A percentile compares a stretch with the other conserved stretches of the same genome.
Conservation (phyloP, 106 monocot species). For the Phalaenopsis equestris region DNA sequence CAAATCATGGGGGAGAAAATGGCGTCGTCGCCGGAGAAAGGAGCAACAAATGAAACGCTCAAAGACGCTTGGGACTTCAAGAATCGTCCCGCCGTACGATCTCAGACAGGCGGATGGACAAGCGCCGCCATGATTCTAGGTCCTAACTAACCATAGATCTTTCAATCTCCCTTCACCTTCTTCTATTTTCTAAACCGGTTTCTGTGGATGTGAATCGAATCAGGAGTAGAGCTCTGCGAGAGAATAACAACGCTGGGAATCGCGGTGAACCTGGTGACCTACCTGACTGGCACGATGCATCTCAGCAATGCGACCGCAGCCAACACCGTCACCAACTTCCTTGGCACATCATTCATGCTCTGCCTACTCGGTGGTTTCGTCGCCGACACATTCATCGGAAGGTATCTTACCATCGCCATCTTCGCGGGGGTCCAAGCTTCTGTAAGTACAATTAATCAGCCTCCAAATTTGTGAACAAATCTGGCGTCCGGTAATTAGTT, state of each 20-base stretch:
- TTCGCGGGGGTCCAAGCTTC: constrained; percentile 50
- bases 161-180: background rate
- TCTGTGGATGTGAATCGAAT: background rate
- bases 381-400: constrained; percentile 49
- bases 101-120: constrained; percentile 56
- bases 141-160: background rate
- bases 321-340: constrained; percentile 50
- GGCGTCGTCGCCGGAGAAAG: background rate
- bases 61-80: constrained; percentile 71
- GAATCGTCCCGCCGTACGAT: constrained; percentile 45
- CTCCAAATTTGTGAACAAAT: background rate
- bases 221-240: constrained; percentile 66
- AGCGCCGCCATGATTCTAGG: constrained; percentile 57
- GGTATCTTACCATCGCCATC: constrained; percentile 67
- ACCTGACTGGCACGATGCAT: constrained; percentile 63
- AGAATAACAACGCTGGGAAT: constrained; percentile 55
- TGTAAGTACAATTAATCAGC: constrained; percentile 15
- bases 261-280: constrained; percentile 62
- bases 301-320: constrained; percentile 64
- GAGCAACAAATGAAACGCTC: background rate
- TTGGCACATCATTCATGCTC: constrained; percentile 63
- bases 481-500: background rate
- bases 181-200: background rate
- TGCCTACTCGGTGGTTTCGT: constrained; percentile 59
- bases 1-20: background rate